Conservation (phyloP, 2,329 filamentous ascomycete species). For the Plenodomus lindquistii region DNA sequence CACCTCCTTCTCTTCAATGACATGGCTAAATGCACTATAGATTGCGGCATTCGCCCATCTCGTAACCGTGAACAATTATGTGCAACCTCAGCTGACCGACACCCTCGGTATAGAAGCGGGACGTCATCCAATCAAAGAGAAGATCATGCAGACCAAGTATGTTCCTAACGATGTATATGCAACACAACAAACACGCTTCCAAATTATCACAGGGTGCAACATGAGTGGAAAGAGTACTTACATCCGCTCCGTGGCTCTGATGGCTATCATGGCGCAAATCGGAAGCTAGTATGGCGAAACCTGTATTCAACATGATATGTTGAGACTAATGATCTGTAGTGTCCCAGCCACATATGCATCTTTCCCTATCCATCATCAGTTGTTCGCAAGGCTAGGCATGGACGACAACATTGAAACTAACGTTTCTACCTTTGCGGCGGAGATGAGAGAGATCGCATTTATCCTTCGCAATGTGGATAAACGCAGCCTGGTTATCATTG, state of each 20-base stretch:
- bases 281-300: slow-evolving; percentile 66
- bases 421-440: slow-evolving; percentile 87
- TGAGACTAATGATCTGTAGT: slow-evolving; percentile 20
- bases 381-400: slow-evolving; percentile 86
- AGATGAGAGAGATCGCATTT: slow-evolving; percentile 96
- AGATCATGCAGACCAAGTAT: slow-evolving; percentile 68
- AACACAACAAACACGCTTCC: slow-evolving; percentile 77
- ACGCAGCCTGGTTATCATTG: slow-evolving; percentile 79
- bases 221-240: slow-evolving; percentile 98
- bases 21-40: slow-evolving; percentile 12
- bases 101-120: slow-evolving; percentile 74
- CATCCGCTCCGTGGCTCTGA: slow-evolving; percentile 80
- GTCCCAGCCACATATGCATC: slow-evolving; percentile 84
- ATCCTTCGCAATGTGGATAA: slow-evolving; percentile 82
- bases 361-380: slow-evolving; percentile 76
- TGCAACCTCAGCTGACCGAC: slow-evolving; percentile 69
- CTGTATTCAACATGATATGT: not conserved
- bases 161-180: slow-evolving; percentile 91
- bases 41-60: slow-evolving; percentile 57
- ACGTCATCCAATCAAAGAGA: slow-evolving; percentile 79
- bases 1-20: not conserved
- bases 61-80: slow-evolving; percentile 68
- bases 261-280: slow-evolving; percentile 92
- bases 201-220: slow-evolving; percentile 93
- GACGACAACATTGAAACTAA: slow-evolving; percentile 90